phyloP scores from a whole-genome alignment of 2,329 filamentous ascomycete species.

The Cytospora mali region DNA sequence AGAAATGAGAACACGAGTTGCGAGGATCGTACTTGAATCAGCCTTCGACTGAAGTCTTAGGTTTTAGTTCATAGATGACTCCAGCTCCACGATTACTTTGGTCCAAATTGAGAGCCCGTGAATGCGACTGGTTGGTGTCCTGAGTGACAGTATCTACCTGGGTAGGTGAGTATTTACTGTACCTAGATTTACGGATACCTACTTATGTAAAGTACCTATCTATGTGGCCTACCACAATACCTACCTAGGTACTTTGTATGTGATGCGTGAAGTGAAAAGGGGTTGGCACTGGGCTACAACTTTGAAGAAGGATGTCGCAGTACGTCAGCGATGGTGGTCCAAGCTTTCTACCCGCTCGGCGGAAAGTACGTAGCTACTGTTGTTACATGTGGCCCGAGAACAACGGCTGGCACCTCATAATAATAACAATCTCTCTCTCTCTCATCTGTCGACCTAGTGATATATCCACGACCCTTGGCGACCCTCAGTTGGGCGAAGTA shows the following conservation, averaged over 20 bases:
- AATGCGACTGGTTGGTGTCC: background rate
- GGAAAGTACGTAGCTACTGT: background rate
- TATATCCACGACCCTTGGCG: background rate
- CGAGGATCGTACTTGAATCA: background rate
- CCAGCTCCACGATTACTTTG: background rate
- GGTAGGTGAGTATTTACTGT: too few species aligned
- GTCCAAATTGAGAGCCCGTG: too few species aligned
- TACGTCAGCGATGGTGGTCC: constrained; percentile 5
- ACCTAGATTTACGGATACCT: too few species aligned
- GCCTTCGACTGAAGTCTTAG: background rate
- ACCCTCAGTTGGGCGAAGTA: background rate
- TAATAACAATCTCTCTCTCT: background rate
- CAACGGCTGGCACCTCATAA: background rate
- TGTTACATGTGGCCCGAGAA: background rate
- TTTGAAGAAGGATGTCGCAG: background rate
- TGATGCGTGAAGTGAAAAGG: background rate
- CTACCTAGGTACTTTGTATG: background rate
- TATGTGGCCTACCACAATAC: too few species aligned
- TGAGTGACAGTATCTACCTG: background rate
- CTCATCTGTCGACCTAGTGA: background rate
- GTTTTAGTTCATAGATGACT: background rate
- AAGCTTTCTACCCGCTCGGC: constrained; percentile 10
- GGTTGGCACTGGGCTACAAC: background rate
- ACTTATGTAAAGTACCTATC: too few species aligned
- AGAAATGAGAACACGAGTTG: background rate